Percentiles rank a stretch among this genome's conserved stretches.
These are phyloP conservation scores for Lophiostoma macrostomum DNA, from an alignment of 495 filamentous ascomycete genomes.

Conservation along the genomic window DNA sequence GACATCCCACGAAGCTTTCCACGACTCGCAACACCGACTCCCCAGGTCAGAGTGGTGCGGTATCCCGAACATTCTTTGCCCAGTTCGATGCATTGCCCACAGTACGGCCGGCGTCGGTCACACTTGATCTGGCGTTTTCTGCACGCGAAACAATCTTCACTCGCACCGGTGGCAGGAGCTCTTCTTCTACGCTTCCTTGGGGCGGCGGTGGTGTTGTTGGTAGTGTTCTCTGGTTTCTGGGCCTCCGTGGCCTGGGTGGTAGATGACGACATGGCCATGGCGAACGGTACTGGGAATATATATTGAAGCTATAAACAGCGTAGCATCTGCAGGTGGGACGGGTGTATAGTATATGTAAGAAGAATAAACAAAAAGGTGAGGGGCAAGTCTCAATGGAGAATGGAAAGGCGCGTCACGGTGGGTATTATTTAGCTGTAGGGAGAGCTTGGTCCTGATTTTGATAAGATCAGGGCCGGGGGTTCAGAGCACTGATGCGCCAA, in stretches of 20 bases:
- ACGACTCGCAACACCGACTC: conserved; percentile 91
- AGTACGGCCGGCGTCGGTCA: conserved; percentile 91
- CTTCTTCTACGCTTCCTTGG: conserved; percentile 80
- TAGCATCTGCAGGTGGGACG: conserved; percentile 23
- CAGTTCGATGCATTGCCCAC: conserved; percentile 86
- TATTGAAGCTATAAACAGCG: conserved; percentile 18
- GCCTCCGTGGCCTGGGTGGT: conserved; percentile 27
- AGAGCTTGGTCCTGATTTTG: conserved; percentile 20
- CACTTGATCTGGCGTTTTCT: conserved; percentile 77
- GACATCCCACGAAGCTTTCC: conserved; percentile 91
- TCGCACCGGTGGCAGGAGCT: conserved; percentile 82
- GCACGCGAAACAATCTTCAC: conserved; percentile 96
- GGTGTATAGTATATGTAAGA: conserved; percentile 25
- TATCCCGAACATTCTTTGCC: conserved; percentile 95
- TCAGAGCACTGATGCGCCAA: conserved; percentile 17
- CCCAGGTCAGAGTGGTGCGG: conserved; percentile 97
- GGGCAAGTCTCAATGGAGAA: conserved; percentile 27
- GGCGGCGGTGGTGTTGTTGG: conserved; percentile 24
- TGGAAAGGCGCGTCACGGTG: conserved; percentile 27
- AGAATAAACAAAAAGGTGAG: conserved; percentile 22
- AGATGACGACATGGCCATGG: conserved; percentile 27
- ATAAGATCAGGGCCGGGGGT: conserved; percentile 28
- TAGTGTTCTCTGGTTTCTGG: conserved; percentile 16
- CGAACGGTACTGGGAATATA: conserved; percentile 4
- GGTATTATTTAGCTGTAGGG: conserved; percentile 29